Conservation (phyloP, 805 yeast genomes). For the Wickerhamomyces strasburgensis region DNA sequence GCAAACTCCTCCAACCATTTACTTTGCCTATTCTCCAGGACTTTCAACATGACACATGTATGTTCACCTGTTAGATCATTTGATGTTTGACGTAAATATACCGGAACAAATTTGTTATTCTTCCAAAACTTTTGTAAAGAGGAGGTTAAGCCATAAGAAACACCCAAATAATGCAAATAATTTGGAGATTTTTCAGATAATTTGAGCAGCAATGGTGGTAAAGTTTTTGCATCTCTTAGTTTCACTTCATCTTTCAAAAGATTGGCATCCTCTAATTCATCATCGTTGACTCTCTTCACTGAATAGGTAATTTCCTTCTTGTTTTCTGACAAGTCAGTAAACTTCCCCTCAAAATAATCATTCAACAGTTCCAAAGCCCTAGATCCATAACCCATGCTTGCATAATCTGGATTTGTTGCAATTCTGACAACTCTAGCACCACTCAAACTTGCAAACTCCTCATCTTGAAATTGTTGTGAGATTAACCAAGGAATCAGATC, state of each 20-base stretch:
- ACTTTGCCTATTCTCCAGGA: constrained; percentile 61
- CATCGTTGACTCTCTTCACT: constrained; percentile 68
- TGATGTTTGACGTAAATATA: constrained; percentile 93
- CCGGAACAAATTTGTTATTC: constrained; percentile 76
- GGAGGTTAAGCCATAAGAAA: constrained; percentile 89
- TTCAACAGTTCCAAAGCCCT: constrained; percentile 78
- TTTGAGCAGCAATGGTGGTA: constrained; percentile 87
- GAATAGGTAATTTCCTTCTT: constrained; percentile 45
- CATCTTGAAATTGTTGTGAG: constrained; percentile 97
- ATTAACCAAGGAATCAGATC: constrained; percentile 97
- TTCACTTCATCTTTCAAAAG: constrained; percentile 74
- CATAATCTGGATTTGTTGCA: constrained; percentile 95
- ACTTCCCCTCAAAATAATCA: constrained; percentile 92
- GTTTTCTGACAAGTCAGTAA: constrained; percentile 75
- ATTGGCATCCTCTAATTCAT: constrained; percentile 51
- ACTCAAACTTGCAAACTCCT: constrained; percentile 90
- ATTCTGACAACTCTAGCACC: constrained; percentile 98
- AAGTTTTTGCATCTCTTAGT: constrained; percentile 74
- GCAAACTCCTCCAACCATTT: constrained; percentile 82
- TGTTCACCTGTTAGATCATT: constrained; percentile 98
- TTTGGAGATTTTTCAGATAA: constrained; percentile 87
- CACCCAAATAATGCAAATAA: constrained; percentile 85
- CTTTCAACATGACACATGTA: constrained; percentile 87
- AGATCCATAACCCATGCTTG: constrained; percentile 96
- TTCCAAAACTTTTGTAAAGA: constrained; percentile 91